Base-by-base conservation (phyloP, 148 eudicot species). In the Rhododendron ovatum region DNA sequence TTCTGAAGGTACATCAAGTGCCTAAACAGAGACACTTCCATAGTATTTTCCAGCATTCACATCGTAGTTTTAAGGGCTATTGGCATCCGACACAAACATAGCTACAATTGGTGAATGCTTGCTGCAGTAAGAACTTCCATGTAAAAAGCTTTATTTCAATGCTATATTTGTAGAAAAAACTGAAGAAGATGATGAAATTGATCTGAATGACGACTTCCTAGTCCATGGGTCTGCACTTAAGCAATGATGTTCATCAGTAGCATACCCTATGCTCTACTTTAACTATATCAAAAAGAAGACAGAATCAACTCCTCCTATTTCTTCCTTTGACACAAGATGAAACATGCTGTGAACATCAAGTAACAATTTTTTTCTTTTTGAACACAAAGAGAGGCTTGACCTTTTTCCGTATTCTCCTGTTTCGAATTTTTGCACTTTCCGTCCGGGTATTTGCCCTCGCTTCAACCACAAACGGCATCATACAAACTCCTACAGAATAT, bases 391-490 rank as follows among this genome's bases (percentile, higher is more conserved):
- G 43, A 63, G 53, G 24, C 74, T 14, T 15, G 87, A 95, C 99
- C 99, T 97, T 97, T 88, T 89, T 95, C 61, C 75, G 91, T 74
- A 88, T 71, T 90, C 96, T 93, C 87, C 98, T 91, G 78, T 97
- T 92, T 61, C 90, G 95, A 74, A 91, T 90, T 89, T 95, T 94
- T n/a, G 93, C 87, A 88, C 89, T 93, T 74, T 94, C 98, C 3
- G 91, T 93, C 53, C 89, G 80, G 41, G 94, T 85, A 81, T 91
- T 92, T 2, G 90, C 94, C 85, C 94, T 91, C 11, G 98, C 95
- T 86, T 89, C 89, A 83, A 93, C 82, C 75, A 91, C 90, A 86
- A 92, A 81, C 47, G 95, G 92, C 87, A 90, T 97, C 90, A 87
- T 73, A 33, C 39, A 73, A 61, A 89, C 1, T 83, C 84, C 96